Conservation (phyloP, 2,329 filamentous ascomycete genomes). For the Exophiala bonariae region DNA sequence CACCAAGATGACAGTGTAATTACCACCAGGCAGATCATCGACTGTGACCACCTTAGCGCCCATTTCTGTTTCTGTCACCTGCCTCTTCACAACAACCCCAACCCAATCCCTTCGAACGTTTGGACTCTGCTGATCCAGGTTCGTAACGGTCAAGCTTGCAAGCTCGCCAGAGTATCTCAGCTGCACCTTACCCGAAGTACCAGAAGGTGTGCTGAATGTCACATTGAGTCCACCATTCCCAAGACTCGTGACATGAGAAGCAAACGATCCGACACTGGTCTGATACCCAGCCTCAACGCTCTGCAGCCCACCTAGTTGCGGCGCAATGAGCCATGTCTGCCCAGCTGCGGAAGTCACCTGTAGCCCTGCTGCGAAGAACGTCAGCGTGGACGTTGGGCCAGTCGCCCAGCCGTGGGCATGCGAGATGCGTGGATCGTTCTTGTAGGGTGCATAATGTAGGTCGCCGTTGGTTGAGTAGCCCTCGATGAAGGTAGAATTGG, state of each 20-base stretch:
- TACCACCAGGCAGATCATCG: constrained; percentile 4
- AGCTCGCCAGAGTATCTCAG: constrained; percentile 4
- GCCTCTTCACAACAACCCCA: not conserved
- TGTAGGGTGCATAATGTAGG: constrained; percentile 46
- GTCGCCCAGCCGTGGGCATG: constrained; percentile 55
- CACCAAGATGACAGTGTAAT: constrained; percentile 4
- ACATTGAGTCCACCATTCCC: constrained; percentile 10
- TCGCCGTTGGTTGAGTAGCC: too few species aligned
- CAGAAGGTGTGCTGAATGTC: constrained; percentile 10
- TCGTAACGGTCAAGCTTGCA: constrained; percentile 2
- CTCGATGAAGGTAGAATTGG: constrained; percentile 48
- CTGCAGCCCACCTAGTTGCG: constrained; percentile 37
- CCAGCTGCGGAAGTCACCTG: constrained; percentile 39
- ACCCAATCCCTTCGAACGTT: too few species aligned
- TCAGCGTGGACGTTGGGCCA: constrained; percentile 46
- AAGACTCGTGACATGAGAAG: constrained; percentile 13
- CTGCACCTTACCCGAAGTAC: constrained; percentile 5
- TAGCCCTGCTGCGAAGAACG: constrained; percentile 43
- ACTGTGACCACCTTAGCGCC: not conserved
- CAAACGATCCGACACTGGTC: constrained; percentile 39
- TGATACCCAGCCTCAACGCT: constrained; percentile 39
- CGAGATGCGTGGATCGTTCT: constrained; percentile 48
- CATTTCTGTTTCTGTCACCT: not conserved
- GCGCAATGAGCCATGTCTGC: constrained; percentile 38
- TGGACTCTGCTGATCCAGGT: too few species aligned